These are phyloP conservation scores for Pseudogymnoascus pannorum DNA, from an alignment of 2,329 filamentous ascomycete species.

Conservation along the genomic window DNA sequence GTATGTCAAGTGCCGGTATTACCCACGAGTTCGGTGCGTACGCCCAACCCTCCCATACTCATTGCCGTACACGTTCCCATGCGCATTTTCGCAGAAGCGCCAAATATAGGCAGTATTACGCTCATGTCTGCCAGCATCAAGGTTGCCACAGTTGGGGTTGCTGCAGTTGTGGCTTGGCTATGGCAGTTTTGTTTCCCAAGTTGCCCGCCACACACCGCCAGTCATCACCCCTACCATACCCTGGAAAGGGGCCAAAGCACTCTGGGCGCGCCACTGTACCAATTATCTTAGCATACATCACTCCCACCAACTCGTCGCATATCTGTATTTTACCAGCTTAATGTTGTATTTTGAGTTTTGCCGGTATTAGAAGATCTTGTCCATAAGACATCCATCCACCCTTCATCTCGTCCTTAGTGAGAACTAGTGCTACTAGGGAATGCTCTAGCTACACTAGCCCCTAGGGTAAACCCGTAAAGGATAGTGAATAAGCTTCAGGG, in stretches of 20 bases:
- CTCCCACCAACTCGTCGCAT: not conserved
- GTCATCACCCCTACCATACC: not conserved
- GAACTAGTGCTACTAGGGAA: not conserved
- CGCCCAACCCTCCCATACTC: not conserved
- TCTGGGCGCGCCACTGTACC: not conserved
- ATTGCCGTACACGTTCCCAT: not conserved
- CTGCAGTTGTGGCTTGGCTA: not conserved
- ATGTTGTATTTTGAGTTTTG: not conserved
- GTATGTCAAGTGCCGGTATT: not conserved
- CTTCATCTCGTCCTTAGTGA: not conserved
- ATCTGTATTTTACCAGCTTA: not conserved
- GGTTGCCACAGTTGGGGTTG: not conserved
- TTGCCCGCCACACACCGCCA: not conserved
- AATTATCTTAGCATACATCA: not conserved
- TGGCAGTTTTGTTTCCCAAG: not conserved
- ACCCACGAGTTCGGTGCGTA: not conserved
- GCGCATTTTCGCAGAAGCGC: not conserved
- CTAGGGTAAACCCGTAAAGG: not conserved
- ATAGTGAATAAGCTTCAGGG: not conserved
- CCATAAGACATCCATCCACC: not conserved
- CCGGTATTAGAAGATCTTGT: not conserved
- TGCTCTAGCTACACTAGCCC: not conserved
- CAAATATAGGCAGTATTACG: not conserved
- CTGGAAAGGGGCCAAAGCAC: not conserved
- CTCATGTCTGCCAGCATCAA: not conserved